Conservation (phyloP, 352 stramenopile genomes). For the Globisporangium iwayamae region DNA sequence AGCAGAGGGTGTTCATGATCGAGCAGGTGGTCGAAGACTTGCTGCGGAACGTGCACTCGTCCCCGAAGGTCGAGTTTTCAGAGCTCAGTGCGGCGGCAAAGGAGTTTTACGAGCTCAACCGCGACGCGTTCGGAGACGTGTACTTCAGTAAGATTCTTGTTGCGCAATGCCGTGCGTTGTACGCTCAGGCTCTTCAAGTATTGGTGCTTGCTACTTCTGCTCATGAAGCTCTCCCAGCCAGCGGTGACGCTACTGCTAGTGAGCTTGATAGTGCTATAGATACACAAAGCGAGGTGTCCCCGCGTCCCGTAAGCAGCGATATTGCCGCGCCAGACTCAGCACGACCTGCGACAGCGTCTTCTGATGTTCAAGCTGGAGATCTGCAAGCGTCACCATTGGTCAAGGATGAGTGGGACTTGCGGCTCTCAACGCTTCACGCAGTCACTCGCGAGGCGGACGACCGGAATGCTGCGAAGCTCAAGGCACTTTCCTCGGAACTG, state of each 20-base stretch:
- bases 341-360: neutral
- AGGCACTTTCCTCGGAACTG: constrained; percentile 16
- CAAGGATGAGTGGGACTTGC: constrained; percentile 29
- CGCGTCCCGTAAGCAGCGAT: neutral
- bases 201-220: neutral
- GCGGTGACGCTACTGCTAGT: neutral
- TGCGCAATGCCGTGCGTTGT: constrained; percentile 21
- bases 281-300: neutral
- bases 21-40: constrained; percentile 57
- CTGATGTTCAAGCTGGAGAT: neutral
- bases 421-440: constrained; percentile 25
- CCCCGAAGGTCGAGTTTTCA: constrained; percentile 19
- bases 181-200: constrained; percentile 23
- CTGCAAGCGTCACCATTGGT: neutral
- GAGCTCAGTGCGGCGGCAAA: constrained; percentile 21
- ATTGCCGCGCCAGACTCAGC: neutral
- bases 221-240: neutral
- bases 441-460: constrained; percentile 28
- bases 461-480: constrained; percentile 19
- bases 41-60: constrained; percentile 32
- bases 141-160: constrained; percentile 34
- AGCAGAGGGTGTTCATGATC: constrained; percentile 41
- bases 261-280: neutral
- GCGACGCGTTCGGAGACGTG: constrained; percentile 25
- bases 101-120: constrained; percentile 12